Conservation (phyloP, 192 early-diverging fungal genomes). For the Umbelopsis isabellina region DNA sequence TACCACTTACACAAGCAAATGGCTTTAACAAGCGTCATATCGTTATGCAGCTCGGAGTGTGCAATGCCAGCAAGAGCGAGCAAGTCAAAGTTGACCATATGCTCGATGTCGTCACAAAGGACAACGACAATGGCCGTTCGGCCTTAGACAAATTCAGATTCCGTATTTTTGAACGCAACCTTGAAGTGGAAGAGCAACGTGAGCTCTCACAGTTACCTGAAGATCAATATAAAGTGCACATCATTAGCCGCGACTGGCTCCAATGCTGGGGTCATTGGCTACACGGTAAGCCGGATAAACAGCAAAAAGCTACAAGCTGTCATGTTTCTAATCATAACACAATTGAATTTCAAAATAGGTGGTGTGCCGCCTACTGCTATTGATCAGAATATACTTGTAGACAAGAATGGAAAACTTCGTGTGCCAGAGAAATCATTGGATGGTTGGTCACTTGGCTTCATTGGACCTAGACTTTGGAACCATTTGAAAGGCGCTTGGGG, state of each 20-base stretch:
- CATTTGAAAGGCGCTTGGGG: not conserved
- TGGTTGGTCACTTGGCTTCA: slow-evolving; percentile 15
- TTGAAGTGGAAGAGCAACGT: slow-evolving; percentile 7
- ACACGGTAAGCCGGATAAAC: not conserved
- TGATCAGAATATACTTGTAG: not conserved
- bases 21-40: not conserved
- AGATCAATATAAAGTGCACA: slow-evolving; percentile 7
- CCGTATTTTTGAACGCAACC: slow-evolving; percentile 16
- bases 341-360: not conserved
- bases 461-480: slow-evolving; percentile 14
- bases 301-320: not conserved
- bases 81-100: slow-evolving; percentile 17
- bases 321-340: not conserved
- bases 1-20: not conserved
- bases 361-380: not conserved
- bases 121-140: slow-evolving; percentile 3
- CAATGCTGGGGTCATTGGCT: slow-evolving; percentile 18
- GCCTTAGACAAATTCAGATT: slow-evolving; percentile 17
- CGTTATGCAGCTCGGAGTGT: not conserved
- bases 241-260: slow-evolving; percentile 11
- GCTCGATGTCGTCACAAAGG: slow-evolving; percentile 14
- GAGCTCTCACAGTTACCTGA: slow-evolving; percentile 10
- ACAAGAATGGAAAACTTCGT: not conserved
- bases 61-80: slow-evolving; percentile 3
- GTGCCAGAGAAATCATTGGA: not conserved